Conservation (phyloP, 371 early-diverging fungal species). For the Smittium mucronatum region DNA sequence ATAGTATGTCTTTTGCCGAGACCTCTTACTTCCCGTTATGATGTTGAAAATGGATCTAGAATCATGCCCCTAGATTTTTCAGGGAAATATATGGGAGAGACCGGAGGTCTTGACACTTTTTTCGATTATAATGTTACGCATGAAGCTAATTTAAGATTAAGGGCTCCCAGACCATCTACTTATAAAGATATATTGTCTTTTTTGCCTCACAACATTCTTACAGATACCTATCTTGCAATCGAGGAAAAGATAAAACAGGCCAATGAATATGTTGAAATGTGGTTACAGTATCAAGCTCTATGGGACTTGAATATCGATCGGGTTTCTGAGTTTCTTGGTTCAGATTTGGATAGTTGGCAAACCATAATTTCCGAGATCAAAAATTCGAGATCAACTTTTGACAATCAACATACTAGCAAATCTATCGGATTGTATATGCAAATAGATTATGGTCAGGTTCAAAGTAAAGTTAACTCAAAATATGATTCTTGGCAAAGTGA, state of each 20-base stretch:
- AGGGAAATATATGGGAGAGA: background rate
- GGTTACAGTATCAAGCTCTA: constrained; percentile 94
- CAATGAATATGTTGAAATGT: constrained; percentile 73
- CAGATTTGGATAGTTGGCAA: constrained; percentile 86
- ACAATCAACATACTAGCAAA: constrained; percentile 83
- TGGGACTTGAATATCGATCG: constrained; percentile 89
- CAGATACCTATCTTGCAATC: constrained; percentile 68
- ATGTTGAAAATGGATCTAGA: constrained; percentile 43
- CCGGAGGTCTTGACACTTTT: constrained; percentile 6
- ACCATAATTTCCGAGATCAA: constrained; percentile 87
- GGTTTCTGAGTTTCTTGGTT: constrained; percentile 74
- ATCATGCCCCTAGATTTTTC: constrained; percentile 2
- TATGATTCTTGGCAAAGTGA: constrained; percentile 97
- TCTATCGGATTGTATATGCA: constrained; percentile 70
- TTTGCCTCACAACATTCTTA: constrained; percentile 51
- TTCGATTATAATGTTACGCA: constrained; percentile 18
- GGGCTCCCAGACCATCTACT: constrained; percentile 18
- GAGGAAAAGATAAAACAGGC: constrained; percentile 69
- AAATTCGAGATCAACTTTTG: constrained; percentile 85
- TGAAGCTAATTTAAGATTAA: constrained; percentile 29
- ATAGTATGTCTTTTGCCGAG: constrained; percentile 61
- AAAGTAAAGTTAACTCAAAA: constrained; percentile 92
- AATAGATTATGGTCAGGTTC: constrained; percentile 93
- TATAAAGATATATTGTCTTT: constrained; percentile 63
- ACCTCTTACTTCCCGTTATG: constrained; percentile 84